phyloP scores from a whole-genome alignment of 2,329 filamentous ascomycete genomes.

The Nemania abortiva region DNA sequence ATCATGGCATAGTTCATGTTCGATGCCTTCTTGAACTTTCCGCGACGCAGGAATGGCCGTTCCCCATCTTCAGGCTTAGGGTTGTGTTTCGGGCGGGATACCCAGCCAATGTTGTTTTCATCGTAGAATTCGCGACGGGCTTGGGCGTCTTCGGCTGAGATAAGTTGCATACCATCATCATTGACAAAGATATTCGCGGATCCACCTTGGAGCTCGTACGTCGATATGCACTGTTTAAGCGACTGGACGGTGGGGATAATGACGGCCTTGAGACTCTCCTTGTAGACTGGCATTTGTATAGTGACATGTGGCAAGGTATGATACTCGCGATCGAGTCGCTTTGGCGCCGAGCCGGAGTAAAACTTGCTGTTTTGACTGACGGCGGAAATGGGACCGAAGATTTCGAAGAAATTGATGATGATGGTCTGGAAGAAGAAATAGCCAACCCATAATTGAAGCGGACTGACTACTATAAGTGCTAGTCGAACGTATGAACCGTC shows the following conservation, averaged over 20 bases:
- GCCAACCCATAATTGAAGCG: conserved; percentile 69
- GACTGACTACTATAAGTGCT: conserved; percentile 63
- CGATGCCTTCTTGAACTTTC: conserved; percentile 78
- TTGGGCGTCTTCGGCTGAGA: conserved; percentile 62
- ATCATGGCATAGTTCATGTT: conserved; percentile 80
- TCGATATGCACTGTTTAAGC: conserved; percentile 68
- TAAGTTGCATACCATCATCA: conserved; percentile 75
- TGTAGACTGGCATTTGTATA: conserved; percentile 64
- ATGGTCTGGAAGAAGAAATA: conserved; percentile 64
- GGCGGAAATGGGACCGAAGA: conserved; percentile 63
- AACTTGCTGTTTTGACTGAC: conserved; percentile 60
- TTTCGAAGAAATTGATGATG: conserved; percentile 63
- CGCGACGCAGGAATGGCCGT: conserved; percentile 67
- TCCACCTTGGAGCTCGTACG: conserved; percentile 72
- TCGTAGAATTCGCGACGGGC: conserved; percentile 67
- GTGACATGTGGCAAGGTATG: conserved; percentile 62
- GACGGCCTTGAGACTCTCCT: conserved; percentile 61
- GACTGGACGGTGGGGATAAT: conserved; percentile 68
- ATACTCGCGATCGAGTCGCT: conserved; percentile 53
- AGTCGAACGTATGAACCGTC: conserved; percentile 67
- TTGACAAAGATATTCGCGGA: conserved; percentile 76
- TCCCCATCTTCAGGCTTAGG: conserved; percentile 63
- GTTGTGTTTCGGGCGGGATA: conserved; percentile 64
- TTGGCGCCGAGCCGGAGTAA: conserved; percentile 57
- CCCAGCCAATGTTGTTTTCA: conserved; percentile 69